Evolutionary conservation across 1,139 yeast genomes (phyloP).

Genomic region (Yamadazyma trypodendri): DNA sequence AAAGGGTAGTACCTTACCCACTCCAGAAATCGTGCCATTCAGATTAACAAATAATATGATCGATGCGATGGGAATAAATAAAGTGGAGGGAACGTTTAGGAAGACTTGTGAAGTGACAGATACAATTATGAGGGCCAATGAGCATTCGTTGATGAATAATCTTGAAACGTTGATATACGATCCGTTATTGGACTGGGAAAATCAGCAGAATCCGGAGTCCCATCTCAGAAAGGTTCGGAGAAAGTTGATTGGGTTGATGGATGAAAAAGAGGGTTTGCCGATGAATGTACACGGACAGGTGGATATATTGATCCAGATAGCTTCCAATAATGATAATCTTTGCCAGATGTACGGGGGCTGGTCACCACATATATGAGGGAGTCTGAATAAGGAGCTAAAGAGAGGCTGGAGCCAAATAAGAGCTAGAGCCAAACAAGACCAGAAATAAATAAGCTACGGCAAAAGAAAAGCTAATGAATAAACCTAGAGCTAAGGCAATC

Average conservation of each 20-base stretch:
- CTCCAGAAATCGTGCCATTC: conserved; percentile 94
- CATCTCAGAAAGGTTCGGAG: conserved; percentile 76
- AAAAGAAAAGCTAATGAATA: neutral
- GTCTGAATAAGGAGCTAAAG: neutral
- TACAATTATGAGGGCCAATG: conserved; percentile 69
- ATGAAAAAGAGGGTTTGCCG: conserved; percentile 80
- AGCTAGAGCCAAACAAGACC: neutral
- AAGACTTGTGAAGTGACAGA: conserved; percentile 85
- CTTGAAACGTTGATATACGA: conserved; percentile 92
- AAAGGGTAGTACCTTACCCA: conserved; percentile 66
- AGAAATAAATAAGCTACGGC: too few species aligned
- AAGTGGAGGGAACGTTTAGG: conserved; percentile 88
- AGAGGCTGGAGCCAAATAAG: neutral
- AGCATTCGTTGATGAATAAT: conserved; percentile 86
- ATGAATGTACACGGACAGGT: conserved; percentile 93
- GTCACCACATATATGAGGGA: conserved; percentile 58
- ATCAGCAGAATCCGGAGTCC: conserved; percentile 51
- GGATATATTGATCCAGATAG: conserved; percentile 82
- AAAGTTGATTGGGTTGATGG: conserved; percentile 76
- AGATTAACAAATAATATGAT: conserved; percentile 84
- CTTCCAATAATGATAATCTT: conserved; percentile 68
- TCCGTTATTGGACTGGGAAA: conserved; percentile 76
- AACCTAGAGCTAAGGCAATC: too few species aligned
- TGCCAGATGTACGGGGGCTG: conserved; percentile 94
- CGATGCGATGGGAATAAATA: conserved; percentile 89